Percentiles rank a stretch among this genome's conserved stretches.
Evolutionary conservation across 108 stramenopile species (phyloP).

Genomic region (Licmophora abbreviata): DNA sequence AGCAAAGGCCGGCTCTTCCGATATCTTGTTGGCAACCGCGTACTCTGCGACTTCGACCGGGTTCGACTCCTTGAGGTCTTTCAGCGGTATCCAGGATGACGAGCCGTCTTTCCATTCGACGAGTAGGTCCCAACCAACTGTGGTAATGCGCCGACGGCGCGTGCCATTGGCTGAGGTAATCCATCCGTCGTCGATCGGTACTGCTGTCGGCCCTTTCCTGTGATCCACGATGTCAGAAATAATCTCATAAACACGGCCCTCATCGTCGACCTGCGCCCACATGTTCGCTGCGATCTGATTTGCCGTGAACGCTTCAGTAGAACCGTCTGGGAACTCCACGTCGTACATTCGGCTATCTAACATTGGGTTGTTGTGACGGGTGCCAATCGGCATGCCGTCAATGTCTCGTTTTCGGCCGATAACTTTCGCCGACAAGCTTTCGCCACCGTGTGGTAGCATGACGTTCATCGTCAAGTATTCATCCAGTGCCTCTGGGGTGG

Average conservation of each 20-base stretch:
- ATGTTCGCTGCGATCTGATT: slow-evolving; percentile 42
- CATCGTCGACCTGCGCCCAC: slow-evolving; percentile 20
- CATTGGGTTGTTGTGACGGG: slow-evolving; percentile 17
- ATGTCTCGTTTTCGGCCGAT: slow-evolving; percentile 8
- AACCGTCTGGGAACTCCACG: slow-evolving; percentile 26
- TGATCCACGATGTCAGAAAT: slow-evolving; percentile 23
- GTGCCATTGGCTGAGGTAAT: too few relatives aligned
- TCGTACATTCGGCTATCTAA: slow-evolving; percentile 28
- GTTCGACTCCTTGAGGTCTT: slow-evolving; percentile 21
- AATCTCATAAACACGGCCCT: slow-evolving; percentile 12
- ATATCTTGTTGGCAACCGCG: slow-evolving; percentile 11
- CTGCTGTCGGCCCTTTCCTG: too few relatives aligned
- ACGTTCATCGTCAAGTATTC: slow-evolving; percentile 8
- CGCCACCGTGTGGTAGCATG: slow-evolving; percentile 6
- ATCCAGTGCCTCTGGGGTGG: slow-evolving; percentile 8
- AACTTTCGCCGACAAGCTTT: slow-evolving; percentile 4
- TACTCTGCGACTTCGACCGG: slow-evolving; percentile 38
- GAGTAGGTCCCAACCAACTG: slow-evolving; percentile 14
- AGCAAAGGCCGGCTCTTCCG: slow-evolving; percentile 21
- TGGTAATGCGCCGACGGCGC: background rate
- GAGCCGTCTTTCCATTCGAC: slow-evolving; percentile 27
- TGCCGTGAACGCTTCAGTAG: slow-evolving; percentile 13
- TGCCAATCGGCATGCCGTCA: slow-evolving; percentile 9
- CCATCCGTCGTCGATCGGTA: too few relatives aligned
- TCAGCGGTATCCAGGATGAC: slow-evolving; percentile 16